phyloP scores from a whole-genome alignment of 2,329 filamentous ascomycete species.

The Elsinoe necatrix region DNA sequence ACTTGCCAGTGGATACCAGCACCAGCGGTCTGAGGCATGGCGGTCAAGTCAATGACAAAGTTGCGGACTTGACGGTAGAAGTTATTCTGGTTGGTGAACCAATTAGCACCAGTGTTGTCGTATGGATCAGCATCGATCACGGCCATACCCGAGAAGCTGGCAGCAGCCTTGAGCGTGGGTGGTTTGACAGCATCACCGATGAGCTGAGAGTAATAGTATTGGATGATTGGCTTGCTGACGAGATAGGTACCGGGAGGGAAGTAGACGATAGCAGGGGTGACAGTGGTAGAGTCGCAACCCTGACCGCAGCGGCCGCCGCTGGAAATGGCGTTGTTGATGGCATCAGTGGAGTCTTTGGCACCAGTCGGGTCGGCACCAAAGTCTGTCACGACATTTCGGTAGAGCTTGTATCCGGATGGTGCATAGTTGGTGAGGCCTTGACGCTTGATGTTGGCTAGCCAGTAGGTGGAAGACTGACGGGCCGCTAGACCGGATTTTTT shows the following conservation, averaged over 20 bases:
- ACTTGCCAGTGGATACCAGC: constrained; percentile 47
- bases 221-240: constrained; percentile 68
- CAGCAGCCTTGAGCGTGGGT: constrained; percentile 48
- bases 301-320: constrained; percentile 71
- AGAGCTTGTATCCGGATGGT: constrained; percentile 52
- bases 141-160: constrained; percentile 68
- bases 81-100: constrained; percentile 48
- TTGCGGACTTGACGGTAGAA: constrained; percentile 50
- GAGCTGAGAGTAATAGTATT: constrained; percentile 90
- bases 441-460: constrained; percentile 61
- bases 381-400: constrained; percentile 40
- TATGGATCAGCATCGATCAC: constrained; percentile 88
- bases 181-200: constrained; percentile 67
- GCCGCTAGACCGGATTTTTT: constrained; percentile 2
- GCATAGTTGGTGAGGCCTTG: constrained; percentile 62
- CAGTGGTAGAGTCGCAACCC: constrained; percentile 75
- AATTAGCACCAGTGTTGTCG: constrained; percentile 44
- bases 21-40: constrained; percentile 28
- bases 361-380: constrained; percentile 48
- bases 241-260: constrained; percentile 83
- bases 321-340: constrained; percentile 77
- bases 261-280: constrained; percentile 79
- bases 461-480: constrained; percentile 48
- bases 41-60: constrained; percentile 42
- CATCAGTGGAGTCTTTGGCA: constrained; percentile 70